phyloP scores from a whole-genome alignment of 2,329 filamentous ascomycete species.

The Fusarium sulawesiense region DNA sequence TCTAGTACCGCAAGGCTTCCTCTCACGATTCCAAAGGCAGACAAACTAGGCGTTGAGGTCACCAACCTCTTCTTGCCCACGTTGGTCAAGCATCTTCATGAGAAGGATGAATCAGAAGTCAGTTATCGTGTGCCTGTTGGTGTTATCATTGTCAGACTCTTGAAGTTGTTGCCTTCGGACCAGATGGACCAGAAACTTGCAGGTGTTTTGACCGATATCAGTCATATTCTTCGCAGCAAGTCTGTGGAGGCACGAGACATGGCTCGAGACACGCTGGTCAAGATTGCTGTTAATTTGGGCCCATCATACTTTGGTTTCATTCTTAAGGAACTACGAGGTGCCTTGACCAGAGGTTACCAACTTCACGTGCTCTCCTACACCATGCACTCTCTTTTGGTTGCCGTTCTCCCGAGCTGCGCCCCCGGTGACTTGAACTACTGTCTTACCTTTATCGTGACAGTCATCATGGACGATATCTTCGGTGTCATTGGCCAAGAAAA shows the following conservation, averaged over 20 bases:
- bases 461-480: slow-evolving; percentile 98
- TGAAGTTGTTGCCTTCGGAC: slow-evolving; percentile 80
- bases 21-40: slow-evolving; percentile 71
- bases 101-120: slow-evolving; percentile 94
- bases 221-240: slow-evolving; percentile 90
- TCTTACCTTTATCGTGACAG: slow-evolving; percentile 77
- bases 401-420: slow-evolving; percentile 75
- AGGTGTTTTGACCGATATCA: slow-evolving; percentile 88
- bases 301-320: slow-evolving; percentile 89
- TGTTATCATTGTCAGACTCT: slow-evolving; percentile 86
- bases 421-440: slow-evolving; percentile 93
- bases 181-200: slow-evolving; percentile 81
- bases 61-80: slow-evolving; percentile 80
- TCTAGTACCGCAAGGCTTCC: slow-evolving; percentile 62
- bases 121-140: slow-evolving; percentile 92
- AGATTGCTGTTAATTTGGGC: slow-evolving; percentile 84
- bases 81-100: slow-evolving; percentile 85
- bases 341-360: slow-evolving; percentile 88
- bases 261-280: slow-evolving; percentile 86
- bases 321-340: slow-evolving; percentile 87
- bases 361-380: slow-evolving; percentile 96
- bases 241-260: slow-evolving; percentile 90
- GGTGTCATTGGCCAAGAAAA: slow-evolving; percentile 94
- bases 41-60: slow-evolving; percentile 78
- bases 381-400: slow-evolving; percentile 88